phyloP scores from a whole-genome alignment of 1,284 basidiomycete genomes.

The Cutaneotrichosporon sp. region DNA sequence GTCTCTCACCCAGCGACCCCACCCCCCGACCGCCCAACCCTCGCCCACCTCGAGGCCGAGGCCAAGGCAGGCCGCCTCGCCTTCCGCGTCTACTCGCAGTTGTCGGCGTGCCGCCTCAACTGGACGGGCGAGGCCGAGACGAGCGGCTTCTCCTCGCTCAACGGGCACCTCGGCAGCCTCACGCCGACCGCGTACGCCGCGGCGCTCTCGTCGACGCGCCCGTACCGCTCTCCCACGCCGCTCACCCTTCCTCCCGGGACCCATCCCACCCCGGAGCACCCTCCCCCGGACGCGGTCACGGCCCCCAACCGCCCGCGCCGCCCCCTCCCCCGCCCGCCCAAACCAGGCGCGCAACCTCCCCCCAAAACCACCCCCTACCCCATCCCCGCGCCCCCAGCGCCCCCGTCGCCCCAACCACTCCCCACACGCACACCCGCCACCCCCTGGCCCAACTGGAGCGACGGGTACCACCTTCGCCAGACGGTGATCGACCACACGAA shows the following conservation, averaged over 20 bases:
- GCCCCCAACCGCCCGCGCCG: not conserved
- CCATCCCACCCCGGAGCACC: no score
- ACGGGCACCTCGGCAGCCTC: slow-evolving; percentile 15
- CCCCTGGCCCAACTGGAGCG: slow-evolving; percentile 15
- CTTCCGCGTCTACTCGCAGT: slow-evolving; percentile 23
- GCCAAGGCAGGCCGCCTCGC: slow-evolving; percentile 10
- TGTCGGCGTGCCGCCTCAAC: slow-evolving; percentile 23
- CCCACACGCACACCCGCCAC: no score
- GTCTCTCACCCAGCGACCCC: no score
- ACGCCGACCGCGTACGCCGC: slow-evolving; percentile 10
- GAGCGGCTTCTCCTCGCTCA: slow-evolving; percentile 26
- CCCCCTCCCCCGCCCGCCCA: no score
- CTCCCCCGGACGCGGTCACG: no score
- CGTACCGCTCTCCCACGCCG: no score
- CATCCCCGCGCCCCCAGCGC: no score
- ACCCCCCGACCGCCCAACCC: no score
- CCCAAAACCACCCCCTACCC: no score
- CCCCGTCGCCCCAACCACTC: no score
- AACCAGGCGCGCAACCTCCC: no score
- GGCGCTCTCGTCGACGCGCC: not conserved
- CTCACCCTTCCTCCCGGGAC: no score
- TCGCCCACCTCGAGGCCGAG: not conserved
- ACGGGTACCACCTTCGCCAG: slow-evolving; percentile 27
- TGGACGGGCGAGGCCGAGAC: slow-evolving; percentile 26
- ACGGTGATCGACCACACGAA: slow-evolving; percentile 38